Evolutionary conservation across 208 protist species (phyloP).

Genomic region (Naegleria fowleri): DNA sequence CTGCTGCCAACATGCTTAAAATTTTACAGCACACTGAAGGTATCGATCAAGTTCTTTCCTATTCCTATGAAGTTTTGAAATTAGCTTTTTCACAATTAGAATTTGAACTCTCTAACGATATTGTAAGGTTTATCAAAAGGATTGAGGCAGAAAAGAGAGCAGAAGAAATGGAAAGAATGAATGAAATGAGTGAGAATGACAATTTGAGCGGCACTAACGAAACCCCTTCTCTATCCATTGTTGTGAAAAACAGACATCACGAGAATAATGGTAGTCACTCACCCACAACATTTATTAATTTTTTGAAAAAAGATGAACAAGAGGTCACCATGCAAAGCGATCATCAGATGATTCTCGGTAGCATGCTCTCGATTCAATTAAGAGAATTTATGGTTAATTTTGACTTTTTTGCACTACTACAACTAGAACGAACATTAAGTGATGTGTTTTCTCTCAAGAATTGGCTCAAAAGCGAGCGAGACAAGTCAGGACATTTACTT

Average conservation of each 20-base stretch:
- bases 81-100: neutral
- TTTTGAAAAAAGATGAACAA: neutral
- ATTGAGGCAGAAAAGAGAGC: neutral
- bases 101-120: neutral
- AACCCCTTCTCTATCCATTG: too few relatives aligned
- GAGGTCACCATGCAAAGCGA: neutral
- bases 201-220: neutral
- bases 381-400: neutral
- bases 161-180: neutral
- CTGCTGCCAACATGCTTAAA: slow-evolving; percentile 6
- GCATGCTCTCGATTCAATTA: neutral
- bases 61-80: neutral
- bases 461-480: neutral
- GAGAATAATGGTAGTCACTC: neutral
- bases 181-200: neutral
- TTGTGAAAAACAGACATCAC: neutral
- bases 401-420: neutral
- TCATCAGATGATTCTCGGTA: neutral
- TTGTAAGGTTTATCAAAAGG: neutral
- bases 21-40: slow-evolving; percentile 21
- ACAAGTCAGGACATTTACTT: neutral
- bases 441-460: neutral
- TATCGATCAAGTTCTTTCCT: neutral
- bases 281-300: neutral
- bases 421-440: neutral